phyloP scores from a whole-genome alignment of 352 stramenopile species.

The Phytophthora melonis region DNA sequence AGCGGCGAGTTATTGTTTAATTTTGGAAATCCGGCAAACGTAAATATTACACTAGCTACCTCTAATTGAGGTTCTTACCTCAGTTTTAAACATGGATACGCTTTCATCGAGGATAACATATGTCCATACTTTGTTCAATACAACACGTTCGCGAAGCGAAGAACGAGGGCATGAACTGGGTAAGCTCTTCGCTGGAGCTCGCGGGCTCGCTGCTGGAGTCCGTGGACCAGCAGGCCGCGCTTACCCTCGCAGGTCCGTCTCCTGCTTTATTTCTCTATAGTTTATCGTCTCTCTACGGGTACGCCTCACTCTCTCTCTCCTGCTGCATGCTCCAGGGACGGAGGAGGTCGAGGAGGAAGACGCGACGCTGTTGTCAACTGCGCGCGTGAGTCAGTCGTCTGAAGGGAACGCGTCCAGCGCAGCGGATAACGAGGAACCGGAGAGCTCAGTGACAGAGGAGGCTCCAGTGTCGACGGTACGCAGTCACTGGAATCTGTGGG shows the following conservation, averaged over 20 bases:
- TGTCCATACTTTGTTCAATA: not conserved
- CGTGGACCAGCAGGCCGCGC: constrained; percentile 84
- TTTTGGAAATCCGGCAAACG: too few relatives aligned
- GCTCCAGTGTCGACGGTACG: constrained; percentile 21
- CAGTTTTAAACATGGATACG: too few relatives aligned
- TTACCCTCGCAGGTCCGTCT: constrained; percentile 62
- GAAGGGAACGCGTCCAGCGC: constrained; percentile 15
- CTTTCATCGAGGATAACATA: not conserved
- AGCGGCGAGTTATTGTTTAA: too few relatives aligned
- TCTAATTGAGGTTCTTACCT: too few relatives aligned
- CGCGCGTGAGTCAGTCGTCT: constrained; percentile 27
- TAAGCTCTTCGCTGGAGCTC: constrained; percentile 85
- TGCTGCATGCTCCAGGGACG: constrained; percentile 13
- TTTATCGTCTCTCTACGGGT: not conserved
- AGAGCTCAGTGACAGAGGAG: constrained; percentile 4
- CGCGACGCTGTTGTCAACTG: constrained; percentile 34
- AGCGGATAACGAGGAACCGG: constrained; percentile 16
- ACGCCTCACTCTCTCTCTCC: too few relatives aligned
- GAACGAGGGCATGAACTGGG: constrained; percentile 70
- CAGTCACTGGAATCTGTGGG: not conserved
- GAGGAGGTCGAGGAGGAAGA: constrained; percentile 40
- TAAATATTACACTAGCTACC: too few relatives aligned
- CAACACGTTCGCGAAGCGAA: not conserved
- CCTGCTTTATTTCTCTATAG: not conserved
- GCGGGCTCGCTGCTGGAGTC: constrained; percentile 85